A percentile compares a stretch with the other conserved stretches of the same genome.
Conservation (phyloP, 108 stramenopile genomes). For the Cylindrotheca closterium region DNA sequence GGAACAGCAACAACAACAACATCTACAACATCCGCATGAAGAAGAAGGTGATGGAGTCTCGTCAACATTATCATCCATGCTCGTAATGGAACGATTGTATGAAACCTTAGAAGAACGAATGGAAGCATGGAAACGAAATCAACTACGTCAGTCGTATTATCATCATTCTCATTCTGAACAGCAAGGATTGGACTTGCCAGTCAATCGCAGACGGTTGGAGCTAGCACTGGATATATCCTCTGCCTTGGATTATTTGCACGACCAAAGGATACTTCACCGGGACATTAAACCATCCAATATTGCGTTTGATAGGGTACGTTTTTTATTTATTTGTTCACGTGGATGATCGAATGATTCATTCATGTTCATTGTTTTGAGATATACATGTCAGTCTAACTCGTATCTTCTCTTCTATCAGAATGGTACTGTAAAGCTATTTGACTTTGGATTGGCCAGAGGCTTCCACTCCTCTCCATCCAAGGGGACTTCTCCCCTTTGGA, state of each 20-base stretch:
- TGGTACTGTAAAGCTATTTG: constrained; percentile 20
- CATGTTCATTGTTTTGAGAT: too few species aligned
- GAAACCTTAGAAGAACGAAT: constrained; percentile 1
- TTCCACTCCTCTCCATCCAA: neutral
- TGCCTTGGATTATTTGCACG: constrained; percentile 24
- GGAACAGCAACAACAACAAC: too few species aligned
- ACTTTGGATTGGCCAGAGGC: constrained; percentile 28
- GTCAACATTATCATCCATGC: too few species aligned
- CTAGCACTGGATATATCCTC: constrained; percentile 11
- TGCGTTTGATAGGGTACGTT: too few species aligned
- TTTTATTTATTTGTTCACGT: too few species aligned
- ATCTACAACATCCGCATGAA: too few species aligned
- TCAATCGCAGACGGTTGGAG: neutral
- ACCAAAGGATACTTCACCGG: constrained; percentile 11
- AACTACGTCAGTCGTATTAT: neutral
- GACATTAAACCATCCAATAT: constrained; percentile 33
- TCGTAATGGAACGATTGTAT: constrained; percentile 9
- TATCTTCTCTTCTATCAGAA: constrained; percentile 24
- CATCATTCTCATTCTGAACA: neutral
- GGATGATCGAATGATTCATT: constrained; percentile 31
- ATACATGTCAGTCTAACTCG: too few species aligned
- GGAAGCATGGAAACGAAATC: constrained; percentile 32
- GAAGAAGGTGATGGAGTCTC: too few species aligned
- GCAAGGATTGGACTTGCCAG: neutral
- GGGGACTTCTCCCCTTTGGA: neutral